phyloP scores from a whole-genome alignment of 192 early-diverging fungal genomes.

The Gonapodya sp. region DNA sequence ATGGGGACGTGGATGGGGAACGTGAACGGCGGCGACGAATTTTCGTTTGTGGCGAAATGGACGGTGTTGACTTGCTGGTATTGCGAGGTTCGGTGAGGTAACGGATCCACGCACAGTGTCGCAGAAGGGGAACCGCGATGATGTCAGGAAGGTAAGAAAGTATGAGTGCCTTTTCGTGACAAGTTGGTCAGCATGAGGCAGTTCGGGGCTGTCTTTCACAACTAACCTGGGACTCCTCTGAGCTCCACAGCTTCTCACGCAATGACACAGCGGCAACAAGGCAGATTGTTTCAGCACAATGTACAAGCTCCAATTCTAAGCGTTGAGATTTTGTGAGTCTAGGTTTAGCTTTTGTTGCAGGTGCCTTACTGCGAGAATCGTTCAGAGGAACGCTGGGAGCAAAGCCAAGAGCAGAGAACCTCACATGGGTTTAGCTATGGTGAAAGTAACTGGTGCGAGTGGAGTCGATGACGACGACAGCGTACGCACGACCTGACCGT shows the following conservation, averaged over 20 bases:
- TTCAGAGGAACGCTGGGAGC: too few species aligned
- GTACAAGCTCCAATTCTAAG: background rate
- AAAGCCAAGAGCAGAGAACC: too few species aligned
- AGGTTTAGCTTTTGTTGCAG: too few species aligned
- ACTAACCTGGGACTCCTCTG: background rate
- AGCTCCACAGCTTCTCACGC: background rate
- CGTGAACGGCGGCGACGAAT: too few species aligned
- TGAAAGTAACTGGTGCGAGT: background rate
- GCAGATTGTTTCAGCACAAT: background rate
- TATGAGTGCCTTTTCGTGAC: background rate
- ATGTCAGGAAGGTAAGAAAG: background rate
- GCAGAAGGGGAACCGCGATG: background rate
- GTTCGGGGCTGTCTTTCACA: too few species aligned
- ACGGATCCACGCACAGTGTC: background rate
- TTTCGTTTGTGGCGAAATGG: background rate
- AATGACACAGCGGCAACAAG: background rate
- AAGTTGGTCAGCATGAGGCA: too few species aligned
- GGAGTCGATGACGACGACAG: too few species aligned
- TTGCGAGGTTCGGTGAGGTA: background rate
- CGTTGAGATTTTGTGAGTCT: background rate
- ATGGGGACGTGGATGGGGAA: too few species aligned
- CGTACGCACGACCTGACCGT: too few species aligned
- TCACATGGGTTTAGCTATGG: background rate
- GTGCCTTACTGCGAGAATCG: too few species aligned
- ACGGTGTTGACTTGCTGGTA: background rate